phyloP scores from a whole-genome alignment of 352 stramenopile genomes.

The Phytopythium mirpurense region DNA sequence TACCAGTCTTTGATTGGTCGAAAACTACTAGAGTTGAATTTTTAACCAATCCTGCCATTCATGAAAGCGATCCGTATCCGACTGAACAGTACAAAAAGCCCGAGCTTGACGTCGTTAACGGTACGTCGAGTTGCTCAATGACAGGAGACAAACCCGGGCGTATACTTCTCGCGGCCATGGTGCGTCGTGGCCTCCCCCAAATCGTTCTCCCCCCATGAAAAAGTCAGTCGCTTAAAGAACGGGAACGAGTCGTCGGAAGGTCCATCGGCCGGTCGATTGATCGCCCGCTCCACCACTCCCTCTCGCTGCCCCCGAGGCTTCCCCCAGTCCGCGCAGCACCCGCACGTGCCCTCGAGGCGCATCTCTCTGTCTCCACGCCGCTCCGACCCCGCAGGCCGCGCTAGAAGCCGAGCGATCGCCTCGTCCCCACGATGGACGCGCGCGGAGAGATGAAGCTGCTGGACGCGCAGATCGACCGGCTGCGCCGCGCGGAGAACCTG shows the following conservation, averaged over 20 bases:
- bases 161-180: slow-evolving; percentile 3
- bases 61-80: not conserved
- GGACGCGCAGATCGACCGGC: slow-evolving; percentile 79
- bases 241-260: not conserved
- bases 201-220: not conserved
- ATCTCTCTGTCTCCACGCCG: not conserved
- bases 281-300: not conserved
- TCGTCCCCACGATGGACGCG: slow-evolving; percentile 41
- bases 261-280: not conserved
- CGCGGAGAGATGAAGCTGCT: slow-evolving; percentile 83
- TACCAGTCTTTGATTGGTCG: slow-evolving; percentile 4
- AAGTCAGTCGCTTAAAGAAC: slow-evolving; percentile 1
- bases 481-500: slow-evolving; percentile 85
- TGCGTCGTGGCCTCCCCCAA: not conserved
- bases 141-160: slow-evolving; percentile 3
- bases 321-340: not conserved
- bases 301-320: not conserved
- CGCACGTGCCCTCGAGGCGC: not conserved
- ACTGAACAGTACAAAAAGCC: not conserved
- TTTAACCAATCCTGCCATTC: not conserved
- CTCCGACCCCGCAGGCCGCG: not conserved
- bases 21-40: too few relatives aligned
- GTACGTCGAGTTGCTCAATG: not conserved
- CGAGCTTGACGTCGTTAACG: not conserved
- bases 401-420: slow-evolving; percentile 5